Evolutionary conservation across 2,329 filamentous ascomycete species (phyloP), one percentile per base, ranked within the genome.

Genomic region (Fusarium stilboides): DNA sequence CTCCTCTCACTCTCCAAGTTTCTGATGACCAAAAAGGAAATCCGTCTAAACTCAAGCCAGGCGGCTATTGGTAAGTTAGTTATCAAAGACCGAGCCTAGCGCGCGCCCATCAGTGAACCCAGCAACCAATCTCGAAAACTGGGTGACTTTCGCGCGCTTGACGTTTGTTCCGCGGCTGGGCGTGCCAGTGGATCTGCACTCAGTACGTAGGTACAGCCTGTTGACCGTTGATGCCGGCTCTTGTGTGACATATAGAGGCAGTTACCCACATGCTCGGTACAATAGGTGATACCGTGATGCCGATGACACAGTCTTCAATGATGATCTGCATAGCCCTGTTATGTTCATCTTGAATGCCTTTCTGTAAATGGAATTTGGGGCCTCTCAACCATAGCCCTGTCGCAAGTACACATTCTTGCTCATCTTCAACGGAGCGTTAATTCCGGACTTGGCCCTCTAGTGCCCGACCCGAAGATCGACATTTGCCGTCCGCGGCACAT

Each of bases 401-500:
- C 20, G 39, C 47, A 49, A 43, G 37, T 33, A 22, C 28, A 42
- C 33, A 54, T 33, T 40, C 59, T 43, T 34, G 44, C 28, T 43
- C 52, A 51, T 46, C 37, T 59, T 47, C 37, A 57, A 45, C 62
- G 62, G 67, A 70, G 62, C 39, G 57, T 70, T 70, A 62, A 70
- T 59, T 70, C 67, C 67, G 67, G 67, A 20, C 45, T 50, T 49
- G 61, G 54, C 37, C 43, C 57, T 69, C 56, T 73, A 74, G 70
- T 69, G 67, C 69, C 50, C 62, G 52, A 59, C 40, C 59, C 66
- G 57, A 62, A 64, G 72, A 74, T 74, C 72, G 70, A 74, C 72
- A 68, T 73, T 68, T 74, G 72, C 70, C 72, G 72, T 68, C 63
- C 70, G 67, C 71, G 72, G 70, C 64, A 73, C 62, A 64, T 71